Evolutionary conservation across 208 protist genomes (phyloP), one percentile per base, ranked within the genome.

Genomic region (Crithidia acanthocephali): DNA sequence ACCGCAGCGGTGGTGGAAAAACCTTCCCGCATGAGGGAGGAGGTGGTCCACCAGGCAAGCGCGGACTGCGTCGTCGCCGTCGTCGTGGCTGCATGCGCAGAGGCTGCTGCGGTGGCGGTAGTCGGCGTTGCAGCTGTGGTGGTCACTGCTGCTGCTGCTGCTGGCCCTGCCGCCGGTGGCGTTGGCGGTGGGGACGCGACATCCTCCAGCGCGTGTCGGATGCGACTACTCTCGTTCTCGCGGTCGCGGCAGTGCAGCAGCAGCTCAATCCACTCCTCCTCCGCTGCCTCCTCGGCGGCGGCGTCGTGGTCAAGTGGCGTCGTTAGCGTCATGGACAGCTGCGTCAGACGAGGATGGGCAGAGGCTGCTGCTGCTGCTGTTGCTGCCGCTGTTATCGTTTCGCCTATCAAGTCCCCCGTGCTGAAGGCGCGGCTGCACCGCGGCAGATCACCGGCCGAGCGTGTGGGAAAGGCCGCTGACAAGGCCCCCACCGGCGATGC

Each of bases 221-320:
- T 69, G 33, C 72, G 72, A 1, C 40, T 23, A 11, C 63, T 18
- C 18, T 83, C 73, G 53, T 83, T 83, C 32, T 83, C 73, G 8
- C 79, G 73, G 23, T 83, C 79, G 37, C 77, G 77, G 48, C 67
- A 74, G 56, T 77, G 77, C 23, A 83, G 67, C 5, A 83, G 72
- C 32, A 79, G 28, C 45, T 78, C 63, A 10, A 83, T 9, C 77
- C 77, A 83, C 68, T 83, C 72, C 28, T 28, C 72, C 37, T 59
- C 71, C 32, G 40, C 71, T 25, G 68, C 70, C 13, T 71, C 65
- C 25, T 42, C 50, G 5, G 5, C 35, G 5, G 5, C 35, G 35
- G 8, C 35, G 5, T 40, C 35, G 8, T 40, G 35, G 8, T 5
- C 35, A 40, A 40, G 11, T 11, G 11, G 35, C 8, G 5, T 40